Conservation (phyloP, 768 basidiomycete genomes). For the Polyporus arcularius region DNA sequence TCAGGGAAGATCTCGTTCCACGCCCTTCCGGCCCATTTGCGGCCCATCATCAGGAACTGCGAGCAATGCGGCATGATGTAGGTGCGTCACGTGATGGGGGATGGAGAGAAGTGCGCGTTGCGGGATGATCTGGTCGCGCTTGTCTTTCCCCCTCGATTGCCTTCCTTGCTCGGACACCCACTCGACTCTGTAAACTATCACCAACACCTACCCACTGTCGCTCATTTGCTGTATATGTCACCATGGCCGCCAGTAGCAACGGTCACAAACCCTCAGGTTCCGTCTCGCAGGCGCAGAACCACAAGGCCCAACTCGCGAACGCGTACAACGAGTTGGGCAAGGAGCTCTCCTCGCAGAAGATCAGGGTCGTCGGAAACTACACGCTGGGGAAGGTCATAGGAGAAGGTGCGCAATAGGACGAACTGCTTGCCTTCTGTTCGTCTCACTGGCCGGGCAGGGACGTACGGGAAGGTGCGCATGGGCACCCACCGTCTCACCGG, state of each 20-base stretch:
- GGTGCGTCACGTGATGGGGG: neutral
- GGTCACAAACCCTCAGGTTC: conserved; percentile 33
- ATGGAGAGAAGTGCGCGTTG: neutral
- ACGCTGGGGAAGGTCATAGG: conserved; percentile 93
- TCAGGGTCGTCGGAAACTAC: conserved; percentile 93
- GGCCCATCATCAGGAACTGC: neutral
- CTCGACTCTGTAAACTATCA: conserved; percentile 12
- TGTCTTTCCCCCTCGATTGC: neutral
- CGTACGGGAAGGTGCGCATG: conserved; percentile 94
- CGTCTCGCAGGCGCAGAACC: conserved; percentile 48
- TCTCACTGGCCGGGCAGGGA: conserved; percentile 44
- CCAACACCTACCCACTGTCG: conserved; percentile 12
- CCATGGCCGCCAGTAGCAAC: conserved; percentile 24
- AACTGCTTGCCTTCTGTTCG: neutral
- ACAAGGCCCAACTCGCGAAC: conserved; percentile 86
- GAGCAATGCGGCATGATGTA: neutral
- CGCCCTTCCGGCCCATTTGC: neutral
- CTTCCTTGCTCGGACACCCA: conserved; percentile 3
- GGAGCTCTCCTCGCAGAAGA: conserved; percentile 88
- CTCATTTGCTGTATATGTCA: conserved; percentile 31
- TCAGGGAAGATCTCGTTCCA: neutral
- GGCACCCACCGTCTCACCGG: conserved; percentile 93
- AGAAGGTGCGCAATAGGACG: conserved; percentile 63
- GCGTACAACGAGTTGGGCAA: conserved; percentile 98
- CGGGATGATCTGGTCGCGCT: neutral